These are phyloP conservation scores for Xylaria multiplex DNA, from an alignment of 2,329 filamentous ascomycete genomes.

Conservation along the genomic window DNA sequence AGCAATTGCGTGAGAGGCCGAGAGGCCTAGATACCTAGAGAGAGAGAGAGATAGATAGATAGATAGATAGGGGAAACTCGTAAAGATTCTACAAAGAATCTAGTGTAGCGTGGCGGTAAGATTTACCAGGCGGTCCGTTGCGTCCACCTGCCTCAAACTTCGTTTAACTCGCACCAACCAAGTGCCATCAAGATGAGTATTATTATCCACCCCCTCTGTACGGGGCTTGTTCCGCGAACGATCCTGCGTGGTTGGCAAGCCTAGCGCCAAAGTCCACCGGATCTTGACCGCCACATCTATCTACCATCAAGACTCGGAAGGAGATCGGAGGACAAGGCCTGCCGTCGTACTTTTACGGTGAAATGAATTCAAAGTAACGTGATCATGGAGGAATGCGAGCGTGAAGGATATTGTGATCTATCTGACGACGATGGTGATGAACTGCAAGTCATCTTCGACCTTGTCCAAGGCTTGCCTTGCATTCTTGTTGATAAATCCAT, in stretches of 20 bases:
- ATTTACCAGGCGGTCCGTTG: constrained; percentile 31
- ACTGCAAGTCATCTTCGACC: constrained; percentile 24
- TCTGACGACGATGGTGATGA: constrained; percentile 7
- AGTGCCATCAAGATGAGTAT: constrained; percentile 1
- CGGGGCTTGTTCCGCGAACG: constrained; percentile 6
- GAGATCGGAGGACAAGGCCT: constrained; percentile 10
- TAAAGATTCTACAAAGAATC: constrained; percentile 3
- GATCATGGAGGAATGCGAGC: constrained; percentile 22
- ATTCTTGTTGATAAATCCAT: neutral
- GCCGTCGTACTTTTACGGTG: neutral
- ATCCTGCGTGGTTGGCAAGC: constrained; percentile 22
- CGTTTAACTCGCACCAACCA: constrained; percentile 24
- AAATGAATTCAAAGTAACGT: constrained; percentile 23
- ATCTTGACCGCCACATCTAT: constrained; percentile 31
- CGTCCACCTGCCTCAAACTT: constrained; percentile 14
- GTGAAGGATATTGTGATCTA: neutral
- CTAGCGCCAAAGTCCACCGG: constrained; percentile 13
- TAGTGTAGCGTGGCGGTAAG: constrained; percentile 26
- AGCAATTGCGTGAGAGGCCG: constrained; percentile 14
- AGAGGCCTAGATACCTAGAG: too few relatives aligned
- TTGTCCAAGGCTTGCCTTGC: neutral
- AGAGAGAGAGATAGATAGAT: too few relatives aligned
- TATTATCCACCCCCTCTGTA: constrained; percentile 31
- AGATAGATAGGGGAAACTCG: neutral
- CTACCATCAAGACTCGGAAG: constrained; percentile 12